phyloP scores from a whole-genome alignment of 2,329 filamentous ascomycete genomes.

The Microascus cirrosus region DNA sequence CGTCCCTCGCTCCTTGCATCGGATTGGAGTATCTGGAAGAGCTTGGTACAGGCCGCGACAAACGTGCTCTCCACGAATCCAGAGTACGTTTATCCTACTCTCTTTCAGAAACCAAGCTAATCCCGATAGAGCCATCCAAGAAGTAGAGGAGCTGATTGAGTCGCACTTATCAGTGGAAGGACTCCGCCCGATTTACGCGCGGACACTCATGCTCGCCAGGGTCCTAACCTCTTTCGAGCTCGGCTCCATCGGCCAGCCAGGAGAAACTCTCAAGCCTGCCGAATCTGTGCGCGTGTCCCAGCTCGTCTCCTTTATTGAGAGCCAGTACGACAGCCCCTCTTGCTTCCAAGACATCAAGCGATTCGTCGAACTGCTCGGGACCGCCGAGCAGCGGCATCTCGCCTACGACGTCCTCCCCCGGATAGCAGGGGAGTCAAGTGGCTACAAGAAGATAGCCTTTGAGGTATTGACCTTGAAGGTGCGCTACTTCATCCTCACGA shows the following conservation, averaged over 20 bases:
- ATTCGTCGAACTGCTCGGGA: conserved; percentile 29
- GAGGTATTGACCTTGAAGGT: background rate
- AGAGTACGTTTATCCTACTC: conserved; percentile 3
- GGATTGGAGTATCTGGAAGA: conserved; percentile 25
- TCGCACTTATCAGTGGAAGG: conserved; percentile 15
- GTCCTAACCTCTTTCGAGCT: conserved; percentile 22
- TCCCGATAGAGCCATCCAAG: conserved; percentile 12
- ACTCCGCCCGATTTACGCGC: conserved; percentile 25
- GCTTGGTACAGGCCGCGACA: conserved; percentile 17
- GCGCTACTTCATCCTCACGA: conserved; percentile 2
- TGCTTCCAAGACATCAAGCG: conserved; percentile 36
- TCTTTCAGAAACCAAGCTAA: conserved; percentile 6
- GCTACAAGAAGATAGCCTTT: conserved; percentile 6
- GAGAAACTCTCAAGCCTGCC: conserved; percentile 3
- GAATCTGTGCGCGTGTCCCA: conserved; percentile 10
- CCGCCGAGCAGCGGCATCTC: conserved; percentile 26
- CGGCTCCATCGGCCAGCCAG: conserved; percentile 7
- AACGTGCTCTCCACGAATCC: conserved; percentile 4
- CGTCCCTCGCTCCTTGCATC: conserved; percentile 30
- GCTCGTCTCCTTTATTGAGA: conserved; percentile 22
- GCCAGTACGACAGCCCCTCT: conserved; percentile 21
- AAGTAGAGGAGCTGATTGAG: conserved; percentile 18
- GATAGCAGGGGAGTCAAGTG: conserved; percentile 16
- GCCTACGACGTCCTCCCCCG: conserved; percentile 22
- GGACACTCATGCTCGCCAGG: conserved; percentile 25